Evolutionary conservation across 805 yeast genomes (phyloP).

Genomic region (Wickerhamomyces rabaulensis): DNA sequence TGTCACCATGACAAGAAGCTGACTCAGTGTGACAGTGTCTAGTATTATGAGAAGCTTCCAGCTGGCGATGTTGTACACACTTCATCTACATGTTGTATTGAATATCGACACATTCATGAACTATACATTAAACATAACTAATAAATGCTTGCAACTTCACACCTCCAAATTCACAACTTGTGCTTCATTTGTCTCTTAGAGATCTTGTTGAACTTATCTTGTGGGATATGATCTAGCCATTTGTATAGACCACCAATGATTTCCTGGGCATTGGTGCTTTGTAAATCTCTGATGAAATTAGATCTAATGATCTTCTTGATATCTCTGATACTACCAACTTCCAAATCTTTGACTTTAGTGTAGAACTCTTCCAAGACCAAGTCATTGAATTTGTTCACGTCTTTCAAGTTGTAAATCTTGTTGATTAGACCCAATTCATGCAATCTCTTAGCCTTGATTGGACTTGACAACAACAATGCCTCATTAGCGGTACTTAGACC

Average conservation of each 20-base stretch:
- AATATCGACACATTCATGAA: too few relatives aligned
- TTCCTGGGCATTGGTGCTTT: constrained; percentile 58
- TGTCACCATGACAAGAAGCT: too few relatives aligned
- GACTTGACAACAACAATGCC: constrained; percentile 64
- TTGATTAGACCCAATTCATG: constrained; percentile 55
- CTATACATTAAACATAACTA: too few relatives aligned
- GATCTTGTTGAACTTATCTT: constrained; percentile 53
- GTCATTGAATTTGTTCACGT: constrained; percentile 43
- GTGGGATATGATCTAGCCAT: constrained; percentile 75
- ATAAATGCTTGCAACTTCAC: too few relatives aligned
- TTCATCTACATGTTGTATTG: too few relatives aligned
- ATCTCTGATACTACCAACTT: constrained; percentile 37
- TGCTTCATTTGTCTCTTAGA: constrained; percentile 52
- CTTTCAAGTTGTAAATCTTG: constrained; percentile 41
- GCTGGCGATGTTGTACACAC: too few relatives aligned
- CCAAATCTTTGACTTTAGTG: constrained; percentile 29
- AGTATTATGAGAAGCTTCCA: too few relatives aligned
- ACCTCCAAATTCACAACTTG: constrained; percentile 38
- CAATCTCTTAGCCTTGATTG: constrained; percentile 56
- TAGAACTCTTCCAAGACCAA: constrained; percentile 36
- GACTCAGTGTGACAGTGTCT: too few relatives aligned
- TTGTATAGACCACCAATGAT: constrained; percentile 60
- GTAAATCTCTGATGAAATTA: constrained; percentile 27
- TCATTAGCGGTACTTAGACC: constrained; percentile 72
- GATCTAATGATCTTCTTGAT: constrained; percentile 36